Base-by-base conservation (phyloP, 768 basidiomycete genomes). In the Lenzites betulinus region DNA sequence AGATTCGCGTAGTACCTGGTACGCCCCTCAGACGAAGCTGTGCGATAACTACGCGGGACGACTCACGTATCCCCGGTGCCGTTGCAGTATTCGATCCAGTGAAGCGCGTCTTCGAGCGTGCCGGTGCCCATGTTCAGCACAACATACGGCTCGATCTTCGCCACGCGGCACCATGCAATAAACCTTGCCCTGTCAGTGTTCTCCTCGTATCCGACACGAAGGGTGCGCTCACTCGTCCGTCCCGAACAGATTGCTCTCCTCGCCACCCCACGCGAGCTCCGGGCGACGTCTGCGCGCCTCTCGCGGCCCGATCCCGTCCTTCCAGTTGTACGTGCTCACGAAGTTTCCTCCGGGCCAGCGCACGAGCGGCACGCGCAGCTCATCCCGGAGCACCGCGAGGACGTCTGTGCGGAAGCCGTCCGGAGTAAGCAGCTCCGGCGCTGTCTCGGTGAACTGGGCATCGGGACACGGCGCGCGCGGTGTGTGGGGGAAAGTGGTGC, bases 101-200 rank as follows among this genome's bases (percentile, higher is more conserved):
- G 79, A 23, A 87, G 70, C 0, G 84, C 84, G 42, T 86, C 84
- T 57, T 84, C 83, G 8, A 83, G 73, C 0, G 83, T 84, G 4
- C 86, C 84, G 0, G 84, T 85, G 5, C 84, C 86, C 85, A 86
- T 85, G 69, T 86, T 86, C 28, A 85, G 66, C 63, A 83, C 83
- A 48, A 87, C 79, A 67, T 79, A 86, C 1, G 85, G 86, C 68
- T 86, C 84, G 12, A 79, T 78, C 7, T 77, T 79, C 1, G 82
- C 71, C 15, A 71, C 75, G 12, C 78, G 75, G 62, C 81, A 84
- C 77, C 83, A 87, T 54, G 77, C 71, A 46, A 86, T 82, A 67
- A 86, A 86, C 66, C 82, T 81, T 75, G 6, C 48, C 22, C 50
- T 15, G 36, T 54, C 46, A 54, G 30, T 13, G 20, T 9, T 18